Base-by-base conservation (phyloP, 345 rosid genomes). In the Anastatica hierochuntica region DNA sequence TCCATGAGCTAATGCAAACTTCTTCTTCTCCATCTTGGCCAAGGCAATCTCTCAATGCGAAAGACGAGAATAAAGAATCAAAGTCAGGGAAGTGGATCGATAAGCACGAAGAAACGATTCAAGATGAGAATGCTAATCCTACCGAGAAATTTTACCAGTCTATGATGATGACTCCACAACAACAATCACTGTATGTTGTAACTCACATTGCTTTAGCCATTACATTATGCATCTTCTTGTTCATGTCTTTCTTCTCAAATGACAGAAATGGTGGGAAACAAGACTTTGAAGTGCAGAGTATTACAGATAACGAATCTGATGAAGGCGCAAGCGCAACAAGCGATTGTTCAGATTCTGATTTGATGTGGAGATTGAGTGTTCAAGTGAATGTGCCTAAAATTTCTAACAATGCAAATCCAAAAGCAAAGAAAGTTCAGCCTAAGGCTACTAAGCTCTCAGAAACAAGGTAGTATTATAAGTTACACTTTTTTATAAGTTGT, bases 291-390 rank as follows among this genome's bases (percentile, higher is more conserved):
- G 76, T 51, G 18, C 80, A 63, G 63, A 75, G 76, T 62, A 57
- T 53, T 18, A 66, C 72, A 20, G 73, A 78, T 6, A 82, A 80
- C 17, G 85, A 79, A 24, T 66, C 77, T 17, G 95, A 90, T 1
- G 96, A 80, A 50, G 79, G 77, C 43, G 81, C 68, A 35, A 81
- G 77, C 43, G 81, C 68, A 35, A 65, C 83, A 7, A 85, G 94
- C 13, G 96, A 92, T 48, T 79, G 79, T 65, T 88, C 94, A 1
- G 98, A 85, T 44, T 61, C 83, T 6, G 95, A 88, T 46, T 46
- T 68, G 67, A 34, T 58, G 44, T 81, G 80, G 81, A 86, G 78
- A 58, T 68, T 76, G 51, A 76, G 40, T 16, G 53, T 79, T 69
- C 95, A 83, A 66, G 73, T 76, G 63, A 76, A 49, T 48, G 58